Evolutionary conservation across 2,329 filamentous ascomycete genomes (phyloP), one percentile per base, ranked within the genome.

Genomic region (Hyphodiscus sp.): DNA sequence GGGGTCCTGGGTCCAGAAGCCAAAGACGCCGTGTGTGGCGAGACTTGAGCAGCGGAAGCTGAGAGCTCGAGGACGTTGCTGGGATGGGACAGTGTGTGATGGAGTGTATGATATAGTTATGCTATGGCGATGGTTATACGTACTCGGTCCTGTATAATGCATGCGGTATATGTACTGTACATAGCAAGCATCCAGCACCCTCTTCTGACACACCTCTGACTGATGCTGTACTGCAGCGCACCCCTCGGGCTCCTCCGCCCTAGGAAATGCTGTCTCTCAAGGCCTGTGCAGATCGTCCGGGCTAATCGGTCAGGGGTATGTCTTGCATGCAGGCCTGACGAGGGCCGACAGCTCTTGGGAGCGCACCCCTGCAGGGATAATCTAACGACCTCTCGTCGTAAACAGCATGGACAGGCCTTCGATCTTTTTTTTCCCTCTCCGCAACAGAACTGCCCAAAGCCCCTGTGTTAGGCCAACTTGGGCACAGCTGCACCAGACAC

Each of bases 371-470:
- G 23, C 45, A 47, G 47, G 47, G 47, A 26, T 49, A 49, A 20
- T 49, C n/a, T 45, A 19, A 52, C 50, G 50, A 52, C 50, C 20
- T 47, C 33, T 19, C 23, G 16, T 43, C 45, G 30, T 29, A 30
- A 23, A 41, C 15, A 19, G 50, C 53, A 55, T 51, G 53, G 53
- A 55, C 53, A 55, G 53, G 53, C 53, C 46, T 55, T 46, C 45
- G 45, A 30, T 29, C 23, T 26, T 6, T 38, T 38, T 29, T 50
- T 44, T 38, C 43, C 47, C 47, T 44, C 47, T 50, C 47, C 47
- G 47, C 38, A 50, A 30, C 26, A 19, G 26, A 3, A 26, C 23
- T 26, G 33, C 15, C 15, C 45, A 47, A 29, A 18, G 11, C 26
- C 45, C 23, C 26, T 47, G 6, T 18, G 9, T 47, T n/a, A 18